These are phyloP conservation scores for Lepidium didymum DNA, from an alignment of 345 rosid species.

Conservation along the genomic window DNA sequence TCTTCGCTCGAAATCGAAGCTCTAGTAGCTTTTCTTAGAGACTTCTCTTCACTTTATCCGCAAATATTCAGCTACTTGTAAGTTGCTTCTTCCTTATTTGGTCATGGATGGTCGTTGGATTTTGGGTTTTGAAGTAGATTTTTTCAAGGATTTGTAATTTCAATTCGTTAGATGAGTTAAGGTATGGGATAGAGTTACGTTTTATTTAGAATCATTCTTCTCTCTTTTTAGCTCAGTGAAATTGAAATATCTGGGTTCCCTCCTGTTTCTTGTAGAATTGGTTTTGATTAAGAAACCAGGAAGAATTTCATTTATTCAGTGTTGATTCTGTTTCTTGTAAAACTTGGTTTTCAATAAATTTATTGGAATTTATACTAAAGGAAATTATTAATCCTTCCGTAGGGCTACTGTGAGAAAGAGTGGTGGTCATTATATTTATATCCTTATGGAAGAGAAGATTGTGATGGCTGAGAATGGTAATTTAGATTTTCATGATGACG, in stretches of 20 bases:
- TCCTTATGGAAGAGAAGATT: conserved; percentile 25
- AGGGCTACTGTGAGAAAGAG: neutral
- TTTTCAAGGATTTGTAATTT: neutral
- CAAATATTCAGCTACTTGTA: neutral
- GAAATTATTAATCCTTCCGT: neutral
- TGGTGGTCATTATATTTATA: neutral
- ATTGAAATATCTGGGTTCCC: neutral
- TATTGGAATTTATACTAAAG: neutral
- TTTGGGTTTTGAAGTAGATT: neutral
- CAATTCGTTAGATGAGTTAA: neutral
- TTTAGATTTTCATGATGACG: conserved; percentile 5
- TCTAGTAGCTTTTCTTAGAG: neutral
- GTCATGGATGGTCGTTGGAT: neutral
- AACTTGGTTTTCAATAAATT: neutral
- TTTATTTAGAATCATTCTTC: neutral
- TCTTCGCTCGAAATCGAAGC: neutral
- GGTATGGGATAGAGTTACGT: neutral
- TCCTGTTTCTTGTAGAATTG: neutral
- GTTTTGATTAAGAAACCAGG: conserved; percentile 8
- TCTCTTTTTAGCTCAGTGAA: neutral
- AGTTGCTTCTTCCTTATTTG: neutral
- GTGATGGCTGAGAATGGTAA: conserved; percentile 25
- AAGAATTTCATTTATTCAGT: neutral
- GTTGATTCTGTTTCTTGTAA: neutral
- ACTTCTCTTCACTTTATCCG: neutral